Conservation (phyloP, 176 grass and related monocot genomes). For the Eragrostis nindensis region DNA sequence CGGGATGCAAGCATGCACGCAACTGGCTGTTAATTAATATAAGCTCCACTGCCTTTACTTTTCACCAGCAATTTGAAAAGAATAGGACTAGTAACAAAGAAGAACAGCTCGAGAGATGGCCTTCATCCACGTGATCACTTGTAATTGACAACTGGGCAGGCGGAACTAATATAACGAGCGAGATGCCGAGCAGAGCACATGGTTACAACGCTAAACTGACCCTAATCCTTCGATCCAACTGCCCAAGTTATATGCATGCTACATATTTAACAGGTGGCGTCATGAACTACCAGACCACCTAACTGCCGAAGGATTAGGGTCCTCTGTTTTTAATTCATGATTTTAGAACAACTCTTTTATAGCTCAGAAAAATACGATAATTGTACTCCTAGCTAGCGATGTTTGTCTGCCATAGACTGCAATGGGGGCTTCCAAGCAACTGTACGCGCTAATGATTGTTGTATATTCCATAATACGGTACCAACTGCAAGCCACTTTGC, state of each 20-base stretch:
- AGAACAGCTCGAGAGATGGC: not conserved
- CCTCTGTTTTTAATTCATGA: too few relatives aligned
- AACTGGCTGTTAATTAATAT: too few relatives aligned
- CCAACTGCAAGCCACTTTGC: not conserved
- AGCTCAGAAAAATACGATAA: too few relatives aligned
- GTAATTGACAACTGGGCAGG: not conserved
- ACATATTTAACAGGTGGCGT: not conserved
- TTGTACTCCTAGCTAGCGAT: too few relatives aligned
- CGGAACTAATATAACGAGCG: too few relatives aligned
- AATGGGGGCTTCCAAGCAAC: not conserved
- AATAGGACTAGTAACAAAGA: not conserved
- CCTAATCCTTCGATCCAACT: not conserved
- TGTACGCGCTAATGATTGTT: slow-evolving; percentile 14
- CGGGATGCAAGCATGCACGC: too few relatives aligned
- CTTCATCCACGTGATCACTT: slow-evolving; percentile 2
- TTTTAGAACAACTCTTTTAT: too few relatives aligned
- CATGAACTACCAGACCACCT: not conserved
- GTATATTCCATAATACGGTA: not conserved
- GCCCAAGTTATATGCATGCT: not conserved
- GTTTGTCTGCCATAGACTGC: not conserved
- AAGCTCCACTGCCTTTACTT: too few relatives aligned
- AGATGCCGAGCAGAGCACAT: slow-evolving; percentile 1
- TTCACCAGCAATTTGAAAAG: not conserved
- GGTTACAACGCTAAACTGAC: slow-evolving; percentile 1
- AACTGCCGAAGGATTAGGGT: too few relatives aligned